Evolutionary conservation across 345 rosid species (phyloP), one percentile per base, ranked within the genome.

Genomic region (Chamaenerion angustifolium): DNA sequence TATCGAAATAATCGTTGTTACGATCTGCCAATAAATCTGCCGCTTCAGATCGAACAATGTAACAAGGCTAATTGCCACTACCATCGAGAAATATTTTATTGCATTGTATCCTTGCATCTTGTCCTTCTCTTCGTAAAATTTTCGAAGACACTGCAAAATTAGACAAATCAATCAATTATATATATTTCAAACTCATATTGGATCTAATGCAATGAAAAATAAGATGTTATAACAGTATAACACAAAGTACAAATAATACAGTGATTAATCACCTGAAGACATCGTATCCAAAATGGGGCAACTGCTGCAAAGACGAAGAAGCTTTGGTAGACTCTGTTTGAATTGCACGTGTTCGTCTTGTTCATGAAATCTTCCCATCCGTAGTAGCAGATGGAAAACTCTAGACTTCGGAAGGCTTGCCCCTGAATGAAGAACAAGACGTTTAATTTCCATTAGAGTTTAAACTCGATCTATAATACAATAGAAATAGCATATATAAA

Each of bases 211-310:
- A 5, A 23, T 23, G 27, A 2, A n/a, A n/a, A n/a, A n/a, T n/a
- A n/a, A n/a, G n/a, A n/a, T n/a, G n/a, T n/a, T n/a, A n/a, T n/a
- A n/a, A n/a, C n/a, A n/a, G n/a, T n/a, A n/a, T n/a, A n/a, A n/a
- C n/a, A n/a, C n/a, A n/a, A n/a, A n/a, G n/a, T n/a, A n/a, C n/a
- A n/a, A n/a, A n/a, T n/a, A n/a, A n/a, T n/a, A n/a, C n/a, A n/a
- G n/a, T n/a, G n/a, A n/a, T n/a, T n/a, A n/a, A n/a, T 41, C 68
- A 79, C 96, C 85, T 77, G 90, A 56, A 82, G 60, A 37, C 81
- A 69, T 25, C 90, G 90, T 67, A 72, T 45, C 96, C 85, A 79
- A 48, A 75, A 77, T 54, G 94, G 96, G 45, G 83, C 45, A 17
- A 83, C 62, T 37, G 83, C 88, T 1, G 76, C 69, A 1, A 68